These are phyloP conservation scores for Trichoderma harzianum DNA, from an alignment of 2,329 filamentous ascomycete species.

Conservation along the genomic window DNA sequence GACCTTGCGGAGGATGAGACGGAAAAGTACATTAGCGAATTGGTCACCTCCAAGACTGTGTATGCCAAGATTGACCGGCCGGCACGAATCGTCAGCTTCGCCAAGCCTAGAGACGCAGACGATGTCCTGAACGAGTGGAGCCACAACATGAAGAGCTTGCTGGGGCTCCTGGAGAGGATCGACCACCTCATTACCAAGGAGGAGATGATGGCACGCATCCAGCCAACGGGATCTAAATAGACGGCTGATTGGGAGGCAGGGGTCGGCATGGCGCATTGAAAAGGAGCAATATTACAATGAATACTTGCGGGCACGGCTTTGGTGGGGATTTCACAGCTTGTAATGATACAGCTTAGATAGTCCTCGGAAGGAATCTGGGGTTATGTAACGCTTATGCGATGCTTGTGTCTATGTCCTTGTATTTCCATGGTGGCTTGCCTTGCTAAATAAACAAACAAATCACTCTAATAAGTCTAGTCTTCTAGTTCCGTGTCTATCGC, in stretches of 20 bases:
- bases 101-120: conserved; percentile 90
- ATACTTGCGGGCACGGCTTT: conserved; percentile 13
- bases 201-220: conserved; percentile 99
- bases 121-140: conserved; percentile 99
- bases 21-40: conserved; percentile 96
- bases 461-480: background rate
- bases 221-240: conserved; percentile 54
- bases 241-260: conserved; percentile 14
- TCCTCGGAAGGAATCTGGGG: conserved; percentile 28
- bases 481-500: conserved; percentile 17
- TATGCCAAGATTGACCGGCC: conserved; percentile 97
- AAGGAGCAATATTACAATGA: background rate
- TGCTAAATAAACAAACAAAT: conserved; percentile 17
- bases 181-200: conserved; percentile 99
- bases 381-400: conserved; percentile 29
- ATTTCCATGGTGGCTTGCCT: conserved; percentile 24
- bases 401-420: conserved; percentile 24
- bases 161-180: conserved; percentile 83
- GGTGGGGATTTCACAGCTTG: conserved; percentile 24
- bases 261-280: conserved; percentile 1
- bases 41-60: conserved; percentile 96
- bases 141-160: conserved; percentile 90
- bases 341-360: conserved; percentile 37
- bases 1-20: conserved; percentile 94
- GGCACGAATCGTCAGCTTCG: conserved; percentile 87